Evolutionary conservation across 2,329 filamentous ascomycete genomes (phyloP).

Genomic region (Dendryphion nanum): DNA sequence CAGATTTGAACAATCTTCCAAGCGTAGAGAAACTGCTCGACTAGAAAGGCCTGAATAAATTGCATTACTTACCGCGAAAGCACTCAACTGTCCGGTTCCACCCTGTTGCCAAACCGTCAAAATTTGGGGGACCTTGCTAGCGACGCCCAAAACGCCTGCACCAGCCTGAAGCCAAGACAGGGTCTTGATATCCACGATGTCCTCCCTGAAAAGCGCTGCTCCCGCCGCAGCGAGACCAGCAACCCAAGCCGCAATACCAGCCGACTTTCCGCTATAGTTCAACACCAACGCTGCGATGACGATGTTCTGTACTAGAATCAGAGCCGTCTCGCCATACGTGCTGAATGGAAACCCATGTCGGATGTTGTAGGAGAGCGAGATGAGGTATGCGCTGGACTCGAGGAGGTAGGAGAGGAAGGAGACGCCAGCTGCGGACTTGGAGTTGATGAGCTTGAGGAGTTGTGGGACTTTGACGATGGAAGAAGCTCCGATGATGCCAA

Average conservation of each 20-base stretch:
- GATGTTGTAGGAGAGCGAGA: constrained; percentile 87
- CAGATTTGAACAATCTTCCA: no score
- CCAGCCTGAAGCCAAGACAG: constrained; percentile 78
- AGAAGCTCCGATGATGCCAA: constrained; percentile 88
- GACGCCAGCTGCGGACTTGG: constrained; percentile 77
- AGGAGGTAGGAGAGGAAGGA: constrained; percentile 90
- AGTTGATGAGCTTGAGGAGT: constrained; percentile 85
- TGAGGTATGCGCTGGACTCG: constrained; percentile 84
- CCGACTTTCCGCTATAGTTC: constrained; percentile 70
- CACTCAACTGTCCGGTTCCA: constrained; percentile 90
- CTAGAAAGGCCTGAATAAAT: no score
- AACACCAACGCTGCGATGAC: constrained; percentile 84
- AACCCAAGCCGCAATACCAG: constrained; percentile 73
- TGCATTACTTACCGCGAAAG: constrained; percentile 88
- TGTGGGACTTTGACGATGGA: constrained; percentile 95
- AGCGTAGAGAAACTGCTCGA: no score
- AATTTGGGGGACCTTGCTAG: constrained; percentile 94
- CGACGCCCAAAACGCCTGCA: constrained; percentile 77
- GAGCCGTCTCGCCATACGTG: constrained; percentile 91
- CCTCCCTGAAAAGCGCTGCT: constrained; percentile 67
- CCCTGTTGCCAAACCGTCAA: constrained; percentile 79
- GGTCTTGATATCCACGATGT: constrained; percentile 62
- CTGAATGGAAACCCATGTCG: constrained; percentile 92
- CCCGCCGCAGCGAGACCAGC: constrained; percentile 69
- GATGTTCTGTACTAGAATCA: constrained; percentile 91